phyloP scores from a whole-genome alignment of 1,284 basidiomycete species.

The Neonothopanus nambi region DNA sequence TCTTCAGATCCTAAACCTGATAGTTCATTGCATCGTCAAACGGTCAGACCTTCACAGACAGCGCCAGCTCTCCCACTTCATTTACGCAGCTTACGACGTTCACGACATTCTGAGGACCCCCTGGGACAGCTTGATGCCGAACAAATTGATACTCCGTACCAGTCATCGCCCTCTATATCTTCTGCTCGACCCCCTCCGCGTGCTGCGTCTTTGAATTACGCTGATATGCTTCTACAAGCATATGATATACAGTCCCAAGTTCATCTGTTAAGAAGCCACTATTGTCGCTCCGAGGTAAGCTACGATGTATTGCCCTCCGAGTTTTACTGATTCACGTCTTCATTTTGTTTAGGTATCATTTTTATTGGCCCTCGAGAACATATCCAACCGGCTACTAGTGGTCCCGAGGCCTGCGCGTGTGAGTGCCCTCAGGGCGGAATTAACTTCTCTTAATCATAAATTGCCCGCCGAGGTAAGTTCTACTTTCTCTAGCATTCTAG shows the following conservation, averaged over 20 bases:
- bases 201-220: constrained; percentile 42
- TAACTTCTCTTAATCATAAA: constrained; percentile 95
- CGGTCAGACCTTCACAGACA: constrained; percentile 64
- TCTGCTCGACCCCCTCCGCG: constrained; percentile 43
- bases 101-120: constrained; percentile 68
- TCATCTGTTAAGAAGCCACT: constrained; percentile 83
- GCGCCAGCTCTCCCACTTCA: constrained; percentile 68
- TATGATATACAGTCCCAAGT: constrained; percentile 72
- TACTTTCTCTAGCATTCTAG: not conserved
- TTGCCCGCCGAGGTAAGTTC: constrained; percentile 83
- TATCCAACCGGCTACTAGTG: constrained; percentile 89
- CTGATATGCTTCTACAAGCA: constrained; percentile 57
- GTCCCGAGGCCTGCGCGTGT: constrained; percentile 94
- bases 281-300: constrained; percentile 86
- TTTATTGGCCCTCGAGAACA: constrained; percentile 86
- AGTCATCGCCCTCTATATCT: constrained; percentile 67
- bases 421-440: constrained; percentile 91
- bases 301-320: not conserved
- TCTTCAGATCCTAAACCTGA: constrained; percentile 11
- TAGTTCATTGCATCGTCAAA: constrained; percentile 40
- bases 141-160: constrained; percentile 48
- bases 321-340: constrained; percentile 16
- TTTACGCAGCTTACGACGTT: constrained; percentile 48
- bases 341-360: constrained; percentile 69
- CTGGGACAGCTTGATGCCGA: constrained; percentile 65